Conservation (phyloP, 441 rosid species). For the Brassica balearica region DNA sequence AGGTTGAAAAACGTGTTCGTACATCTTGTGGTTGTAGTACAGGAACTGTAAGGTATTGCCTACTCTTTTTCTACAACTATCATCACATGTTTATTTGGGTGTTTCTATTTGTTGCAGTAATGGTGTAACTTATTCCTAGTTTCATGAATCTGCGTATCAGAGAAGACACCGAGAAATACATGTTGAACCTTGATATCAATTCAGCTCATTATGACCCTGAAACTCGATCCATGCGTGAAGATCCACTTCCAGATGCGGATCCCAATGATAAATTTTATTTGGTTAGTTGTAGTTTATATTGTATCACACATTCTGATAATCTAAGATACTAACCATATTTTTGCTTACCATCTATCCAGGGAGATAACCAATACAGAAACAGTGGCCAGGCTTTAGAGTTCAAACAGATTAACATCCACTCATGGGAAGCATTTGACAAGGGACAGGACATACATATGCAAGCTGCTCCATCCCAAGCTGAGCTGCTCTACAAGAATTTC, state of each 20-base stretch:
- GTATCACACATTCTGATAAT: neutral
- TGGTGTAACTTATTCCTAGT: constrained; percentile 3
- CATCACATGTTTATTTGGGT: neutral
- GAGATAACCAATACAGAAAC: constrained; percentile 79
- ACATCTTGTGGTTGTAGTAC: constrained; percentile 80
- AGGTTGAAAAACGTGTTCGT: constrained; percentile 38
- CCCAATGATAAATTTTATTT: constrained; percentile 68
- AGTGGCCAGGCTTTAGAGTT: constrained; percentile 92
- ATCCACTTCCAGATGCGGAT: constrained; percentile 76
- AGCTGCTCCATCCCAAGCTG: constrained; percentile 95
- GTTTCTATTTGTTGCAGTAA: constrained; percentile 9
- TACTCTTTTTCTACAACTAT: neutral
- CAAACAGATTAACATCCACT: constrained; percentile 76
- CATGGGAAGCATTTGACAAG: constrained; percentile 93
- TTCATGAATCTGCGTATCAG: constrained; percentile 83
- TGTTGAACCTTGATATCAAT: constrained; percentile 81
- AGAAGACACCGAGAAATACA: constrained; percentile 89
- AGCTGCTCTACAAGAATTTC: constrained; percentile 65
- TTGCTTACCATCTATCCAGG: constrained; percentile 49
- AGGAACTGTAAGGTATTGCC: constrained; percentile 22
- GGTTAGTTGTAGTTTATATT: constrained; percentile 44
- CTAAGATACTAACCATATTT: neutral
- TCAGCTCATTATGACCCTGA: constrained; percentile 94
- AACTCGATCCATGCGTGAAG: constrained; percentile 81
- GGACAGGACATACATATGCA: constrained; percentile 94